Evolutionary conservation across 2,329 filamentous ascomycete genomes (phyloP).

Genomic region (Teratosphaeria pseudoeucalypti): DNA sequence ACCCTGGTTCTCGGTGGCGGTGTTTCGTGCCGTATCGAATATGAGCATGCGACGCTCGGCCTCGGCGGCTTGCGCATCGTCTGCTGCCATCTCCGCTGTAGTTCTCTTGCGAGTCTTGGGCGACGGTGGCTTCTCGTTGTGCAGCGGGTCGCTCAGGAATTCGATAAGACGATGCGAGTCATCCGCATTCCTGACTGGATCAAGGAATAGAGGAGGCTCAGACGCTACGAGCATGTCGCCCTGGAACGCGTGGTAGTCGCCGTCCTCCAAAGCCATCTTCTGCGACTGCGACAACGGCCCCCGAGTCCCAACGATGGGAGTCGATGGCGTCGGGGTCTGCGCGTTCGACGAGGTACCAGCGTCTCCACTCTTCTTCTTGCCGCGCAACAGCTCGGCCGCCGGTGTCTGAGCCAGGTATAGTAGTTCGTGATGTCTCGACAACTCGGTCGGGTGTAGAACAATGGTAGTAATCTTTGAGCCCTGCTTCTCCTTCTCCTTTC

Average conservation of each 20-base stretch:
- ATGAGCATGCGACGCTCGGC: slow-evolving; percentile 88
- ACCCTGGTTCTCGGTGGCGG: slow-evolving; percentile 64
- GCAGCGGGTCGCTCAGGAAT: slow-evolving; percentile 62
- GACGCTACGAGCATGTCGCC: slow-evolving; percentile 64
- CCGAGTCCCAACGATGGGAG: slow-evolving; percentile 41
- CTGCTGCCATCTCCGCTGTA: slow-evolving; percentile 85
- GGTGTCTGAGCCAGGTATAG: slow-evolving; percentile 65
- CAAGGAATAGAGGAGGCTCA: slow-evolving; percentile 63
- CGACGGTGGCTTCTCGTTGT: slow-evolving; percentile 64
- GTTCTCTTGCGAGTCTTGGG: slow-evolving; percentile 89
- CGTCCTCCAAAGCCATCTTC: slow-evolving; percentile 65
- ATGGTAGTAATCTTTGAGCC: slow-evolving; percentile 60
- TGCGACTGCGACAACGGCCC: slow-evolving; percentile 60
- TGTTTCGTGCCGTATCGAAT: slow-evolving; percentile 63
- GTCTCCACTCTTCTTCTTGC: slow-evolving; percentile 43
- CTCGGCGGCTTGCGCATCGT: slow-evolving; percentile 82
- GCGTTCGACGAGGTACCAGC: slow-evolving; percentile 46
- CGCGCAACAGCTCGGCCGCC: slow-evolving; percentile 35
- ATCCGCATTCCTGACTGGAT: slow-evolving; percentile 58
- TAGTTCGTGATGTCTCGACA: slow-evolving; percentile 66
- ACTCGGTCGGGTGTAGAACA: slow-evolving; percentile 74
- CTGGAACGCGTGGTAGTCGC: slow-evolving; percentile 65
- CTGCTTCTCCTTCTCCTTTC: slow-evolving; percentile 27
- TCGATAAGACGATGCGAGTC: slow-evolving; percentile 65
- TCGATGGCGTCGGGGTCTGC: slow-evolving; percentile 44